Evolutionary conservation across 306 rosid genomes (phyloP).

Genomic region (Cucurbita maxima): DNA sequence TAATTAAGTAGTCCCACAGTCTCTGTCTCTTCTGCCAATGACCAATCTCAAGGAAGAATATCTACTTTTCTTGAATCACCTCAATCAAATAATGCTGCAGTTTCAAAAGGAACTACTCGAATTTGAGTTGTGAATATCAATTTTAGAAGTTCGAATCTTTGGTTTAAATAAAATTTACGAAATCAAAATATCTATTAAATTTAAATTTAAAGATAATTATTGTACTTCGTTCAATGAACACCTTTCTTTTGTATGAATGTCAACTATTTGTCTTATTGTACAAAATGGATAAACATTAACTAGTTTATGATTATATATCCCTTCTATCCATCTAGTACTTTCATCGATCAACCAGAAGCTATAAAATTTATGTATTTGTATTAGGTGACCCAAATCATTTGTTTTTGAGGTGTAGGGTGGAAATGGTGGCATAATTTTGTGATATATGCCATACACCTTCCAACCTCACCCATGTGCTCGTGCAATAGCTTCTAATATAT

Average conservation of each 20-base stretch:
- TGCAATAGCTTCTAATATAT: neutral
- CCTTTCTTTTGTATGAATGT: neutral
- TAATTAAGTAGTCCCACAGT: neutral
- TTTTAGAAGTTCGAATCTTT: neutral
- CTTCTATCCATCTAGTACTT: neutral
- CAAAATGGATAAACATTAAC: neutral
- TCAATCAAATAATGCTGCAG: neutral
- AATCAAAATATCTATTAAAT: neutral
- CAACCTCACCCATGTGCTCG: constrained; percentile 1
- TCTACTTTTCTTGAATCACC: neutral
- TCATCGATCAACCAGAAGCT: neutral
- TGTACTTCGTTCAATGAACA: neutral
- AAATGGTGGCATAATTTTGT: neutral
- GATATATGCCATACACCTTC: neutral
- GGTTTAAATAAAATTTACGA: no score
- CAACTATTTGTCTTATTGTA: neutral
- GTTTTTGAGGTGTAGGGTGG: neutral
- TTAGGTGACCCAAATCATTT: constrained; percentile 3
- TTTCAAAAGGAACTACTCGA: neutral
- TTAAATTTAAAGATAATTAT: neutral
- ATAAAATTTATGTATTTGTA: neutral
- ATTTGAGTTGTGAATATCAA: neutral
- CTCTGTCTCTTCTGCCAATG: neutral
- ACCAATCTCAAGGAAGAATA: neutral
- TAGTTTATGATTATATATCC: neutral